Evolutionary conservation across 306 rosid species (phyloP).

Genomic region (Arachis stenosperma): DNA sequence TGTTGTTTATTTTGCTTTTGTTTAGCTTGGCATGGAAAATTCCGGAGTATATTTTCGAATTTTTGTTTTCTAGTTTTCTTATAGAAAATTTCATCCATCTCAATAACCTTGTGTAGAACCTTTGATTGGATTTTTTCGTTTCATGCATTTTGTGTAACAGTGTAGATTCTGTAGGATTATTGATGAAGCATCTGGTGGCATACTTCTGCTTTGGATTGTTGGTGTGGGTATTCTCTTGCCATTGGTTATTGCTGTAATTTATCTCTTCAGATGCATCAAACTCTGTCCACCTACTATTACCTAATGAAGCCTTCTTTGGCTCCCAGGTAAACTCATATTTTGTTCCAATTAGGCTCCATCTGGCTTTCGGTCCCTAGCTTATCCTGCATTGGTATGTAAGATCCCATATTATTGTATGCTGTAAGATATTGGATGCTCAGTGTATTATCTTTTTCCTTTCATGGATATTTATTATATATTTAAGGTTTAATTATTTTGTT

Average conservation of each 20-base stretch:
- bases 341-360: neutral
- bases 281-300: too few species aligned
- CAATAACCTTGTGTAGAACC: neutral
- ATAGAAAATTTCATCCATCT: neutral
- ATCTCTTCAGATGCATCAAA: too few species aligned
- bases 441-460: too few species aligned
- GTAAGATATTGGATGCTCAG: too few species aligned
- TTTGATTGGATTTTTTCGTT: neutral
- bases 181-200: constrained; percentile 93
- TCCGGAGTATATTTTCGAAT: too few species aligned
- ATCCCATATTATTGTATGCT: too few species aligned
- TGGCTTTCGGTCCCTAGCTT: neutral
- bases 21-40: too few species aligned
- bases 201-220: constrained; percentile 92
- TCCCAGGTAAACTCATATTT: constrained; percentile 65
- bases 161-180: constrained; percentile 2
- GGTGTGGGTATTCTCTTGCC: constrained; percentile 97
- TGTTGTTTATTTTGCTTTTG: too few species aligned
- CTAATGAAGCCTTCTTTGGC: constrained; percentile 49
- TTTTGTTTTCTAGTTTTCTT: too few species aligned
- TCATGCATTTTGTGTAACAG: neutral
- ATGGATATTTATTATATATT: too few species aligned
- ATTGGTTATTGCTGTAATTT: constrained; percentile 50
- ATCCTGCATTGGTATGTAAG: constrained; percentile 11
- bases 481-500: too few species aligned